Evolutionary conservation across 345 rosid genomes (phyloP).

Genomic region (Psidium friedrichsthalianum): DNA sequence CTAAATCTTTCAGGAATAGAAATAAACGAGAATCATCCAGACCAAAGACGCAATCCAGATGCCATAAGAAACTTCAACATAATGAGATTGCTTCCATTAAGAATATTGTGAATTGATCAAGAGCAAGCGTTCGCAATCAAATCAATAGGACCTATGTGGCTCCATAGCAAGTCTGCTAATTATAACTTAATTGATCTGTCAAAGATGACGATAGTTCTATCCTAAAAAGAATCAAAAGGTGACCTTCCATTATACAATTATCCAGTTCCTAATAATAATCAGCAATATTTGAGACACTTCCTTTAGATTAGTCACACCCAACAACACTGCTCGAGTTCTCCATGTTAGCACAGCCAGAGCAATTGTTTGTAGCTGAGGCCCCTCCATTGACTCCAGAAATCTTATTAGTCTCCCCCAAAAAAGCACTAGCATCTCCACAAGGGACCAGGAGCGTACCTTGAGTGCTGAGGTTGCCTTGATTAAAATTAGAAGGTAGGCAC

Average conservation of each 20-base stretch:
- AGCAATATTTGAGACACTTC: conserved; percentile 23
- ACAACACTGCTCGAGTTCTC: conserved; percentile 13
- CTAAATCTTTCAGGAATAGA: background rate
- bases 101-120: background rate
- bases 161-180: background rate
- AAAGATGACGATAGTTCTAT: background rate
- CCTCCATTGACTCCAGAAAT: background rate
- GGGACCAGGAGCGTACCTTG: background rate
- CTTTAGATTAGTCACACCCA: conserved; percentile 18
- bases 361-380: background rate
- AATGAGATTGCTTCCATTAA: background rate
- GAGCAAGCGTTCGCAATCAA: background rate
- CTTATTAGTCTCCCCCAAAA: background rate
- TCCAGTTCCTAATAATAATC: background rate
- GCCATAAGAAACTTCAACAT: background rate
- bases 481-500: background rate
- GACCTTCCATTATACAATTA: background rate
- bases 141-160: background rate
- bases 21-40: background rate
- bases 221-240: background rate
- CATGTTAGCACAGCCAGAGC: background rate
- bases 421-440: background rate
- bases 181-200: background rate
- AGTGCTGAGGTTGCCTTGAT: conserved; percentile 3
- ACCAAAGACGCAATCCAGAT: background rate